Conservation (phyloP, 192 early-diverging fungal species). For the Rhizophagus clarus region DNA sequence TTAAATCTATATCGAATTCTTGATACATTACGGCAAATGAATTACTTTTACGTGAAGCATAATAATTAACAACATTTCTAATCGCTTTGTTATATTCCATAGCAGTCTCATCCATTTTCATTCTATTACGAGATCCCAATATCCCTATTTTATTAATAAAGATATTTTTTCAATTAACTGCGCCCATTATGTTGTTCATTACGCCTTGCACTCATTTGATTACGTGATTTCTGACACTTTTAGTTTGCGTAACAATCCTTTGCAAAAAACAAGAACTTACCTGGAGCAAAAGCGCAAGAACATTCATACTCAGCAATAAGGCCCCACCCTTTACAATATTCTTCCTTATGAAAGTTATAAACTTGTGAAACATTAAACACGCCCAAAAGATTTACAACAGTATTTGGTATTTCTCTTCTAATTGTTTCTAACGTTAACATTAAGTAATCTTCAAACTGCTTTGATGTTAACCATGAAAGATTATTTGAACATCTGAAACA, state of each 20-base stretch:
- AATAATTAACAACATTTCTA: slow-evolving; percentile 38
- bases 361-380: slow-evolving; percentile 41
- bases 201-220: too few relatives aligned
- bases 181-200: too few relatives aligned
- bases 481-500: slow-evolving; percentile 47
- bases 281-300: slow-evolving; percentile 12
- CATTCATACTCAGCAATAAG: background rate
- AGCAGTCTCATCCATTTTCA: slow-evolving; percentile 45
- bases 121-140: slow-evolving; percentile 37
- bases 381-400: slow-evolving; percentile 49
- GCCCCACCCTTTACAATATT: slow-evolving; percentile 33
- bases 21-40: slow-evolving; percentile 55
- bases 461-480: slow-evolving; percentile 20
- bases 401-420: slow-evolving; percentile 41
- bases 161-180: too few relatives aligned
- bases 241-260: too few relatives aligned
- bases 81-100: slow-evolving; percentile 51
- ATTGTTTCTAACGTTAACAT: slow-evolving; percentile 38
- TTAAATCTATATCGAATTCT: slow-evolving; percentile 41
- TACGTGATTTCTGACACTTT: too few relatives aligned
- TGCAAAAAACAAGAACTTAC: background rate
- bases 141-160: slow-evolving; percentile 26
- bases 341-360: slow-evolving; percentile 31
- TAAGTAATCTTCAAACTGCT: slow-evolving; percentile 36
- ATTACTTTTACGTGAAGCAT: slow-evolving; percentile 29